Base-by-base conservation (phyloP, 2,329 filamentous ascomycete species). In the Sporothrix pallida region DNA sequence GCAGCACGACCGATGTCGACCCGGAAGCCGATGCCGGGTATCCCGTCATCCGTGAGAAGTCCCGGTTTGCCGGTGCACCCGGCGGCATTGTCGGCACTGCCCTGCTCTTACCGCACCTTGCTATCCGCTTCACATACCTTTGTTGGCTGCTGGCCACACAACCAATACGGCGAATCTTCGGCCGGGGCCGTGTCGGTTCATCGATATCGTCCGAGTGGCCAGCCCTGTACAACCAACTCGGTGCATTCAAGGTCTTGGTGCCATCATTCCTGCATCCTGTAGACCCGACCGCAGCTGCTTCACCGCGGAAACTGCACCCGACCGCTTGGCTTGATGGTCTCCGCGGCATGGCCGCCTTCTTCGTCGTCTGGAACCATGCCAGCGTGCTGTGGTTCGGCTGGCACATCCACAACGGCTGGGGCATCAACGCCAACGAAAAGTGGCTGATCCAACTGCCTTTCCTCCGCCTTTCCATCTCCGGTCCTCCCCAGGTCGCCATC, bases 321-420 rank as follows among this genome's bases (percentile, higher is more conserved):
- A 79, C 79, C 9, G 78, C 79, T 13, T 80, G 79, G 79, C 72
- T 80, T 4, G 87, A 89, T 75, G 87, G 87, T 8, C 80, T 89
- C n/a, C 81, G 87, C 77, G 87, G 87, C 7, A 84, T 88, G 73
- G 86, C 87, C 5, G 86, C 87, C 3, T 82, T 89, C 52, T 79
- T 88, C 52, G 87, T 89, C 9, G 88, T 88, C 75, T 81, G 83
- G 73, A 84, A 86, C 69, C 85, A 87, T 79, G 76, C 78, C 54
- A 79, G 78, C 4, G 76, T 81, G 6, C 63, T 80, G 12, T 80
- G 76, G 74, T 81, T 81, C 75, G 72, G 77, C 0, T 78, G 77
- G 78, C 67, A 72, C 56, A 75, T 81, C 31, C 78, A 81, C 75
- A 70, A 76, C 10, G 80, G 78, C 58, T 81, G 78, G 75, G 73